Evolutionary conservation across 768 basidiomycete species (phyloP).

Genomic region (Hericium erinaceus): DNA sequence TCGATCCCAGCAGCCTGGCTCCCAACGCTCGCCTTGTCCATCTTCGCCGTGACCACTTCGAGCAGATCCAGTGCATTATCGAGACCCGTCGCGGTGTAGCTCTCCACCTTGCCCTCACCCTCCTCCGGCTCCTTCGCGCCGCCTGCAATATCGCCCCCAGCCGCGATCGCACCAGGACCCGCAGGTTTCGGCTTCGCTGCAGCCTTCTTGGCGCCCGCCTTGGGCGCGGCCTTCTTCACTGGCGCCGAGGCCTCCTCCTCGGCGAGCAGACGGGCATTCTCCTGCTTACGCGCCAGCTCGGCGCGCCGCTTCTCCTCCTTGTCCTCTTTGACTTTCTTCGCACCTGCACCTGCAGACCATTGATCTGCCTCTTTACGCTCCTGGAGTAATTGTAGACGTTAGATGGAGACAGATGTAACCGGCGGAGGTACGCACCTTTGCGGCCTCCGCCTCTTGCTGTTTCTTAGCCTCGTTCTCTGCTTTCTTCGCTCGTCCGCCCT

Average conservation of each 20-base stretch:
- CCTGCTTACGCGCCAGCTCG: slow-evolving; percentile 78
- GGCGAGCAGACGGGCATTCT: slow-evolving; percentile 76
- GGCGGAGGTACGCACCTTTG: slow-evolving; percentile 37
- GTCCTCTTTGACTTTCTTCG: slow-evolving; percentile 59
- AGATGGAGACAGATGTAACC: not conserved
- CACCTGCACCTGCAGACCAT: slow-evolving; percentile 63
- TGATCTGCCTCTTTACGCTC: slow-evolving; percentile 60
- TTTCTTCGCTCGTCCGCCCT: slow-evolving; percentile 82
- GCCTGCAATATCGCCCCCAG: slow-evolving; percentile 43
- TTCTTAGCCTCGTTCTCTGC: slow-evolving; percentile 87
- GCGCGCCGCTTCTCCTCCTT: slow-evolving; percentile 75
- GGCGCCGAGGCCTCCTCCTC: slow-evolving; percentile 66
- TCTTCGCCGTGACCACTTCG: slow-evolving; percentile 83
- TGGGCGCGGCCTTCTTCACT: slow-evolving; percentile 48
- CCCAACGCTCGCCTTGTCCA: slow-evolving; percentile 87
- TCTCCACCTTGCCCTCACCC: slow-evolving; percentile 24
- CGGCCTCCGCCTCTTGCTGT: slow-evolving; percentile 47
- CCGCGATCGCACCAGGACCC: slow-evolving; percentile 78
- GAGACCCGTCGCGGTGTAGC: slow-evolving; percentile 76
- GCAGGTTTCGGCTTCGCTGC: slow-evolving; percentile 50
- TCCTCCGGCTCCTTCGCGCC: slow-evolving; percentile 22
- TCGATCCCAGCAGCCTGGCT: slow-evolving; percentile 82
- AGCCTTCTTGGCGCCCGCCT: slow-evolving; percentile 52
- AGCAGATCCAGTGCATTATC: slow-evolving; percentile 87
- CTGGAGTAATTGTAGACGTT: slow-evolving; percentile 27